Evolutionary conservation across 2,329 filamentous ascomycete species (phyloP).

Genomic region (Penicillium sp.): DNA sequence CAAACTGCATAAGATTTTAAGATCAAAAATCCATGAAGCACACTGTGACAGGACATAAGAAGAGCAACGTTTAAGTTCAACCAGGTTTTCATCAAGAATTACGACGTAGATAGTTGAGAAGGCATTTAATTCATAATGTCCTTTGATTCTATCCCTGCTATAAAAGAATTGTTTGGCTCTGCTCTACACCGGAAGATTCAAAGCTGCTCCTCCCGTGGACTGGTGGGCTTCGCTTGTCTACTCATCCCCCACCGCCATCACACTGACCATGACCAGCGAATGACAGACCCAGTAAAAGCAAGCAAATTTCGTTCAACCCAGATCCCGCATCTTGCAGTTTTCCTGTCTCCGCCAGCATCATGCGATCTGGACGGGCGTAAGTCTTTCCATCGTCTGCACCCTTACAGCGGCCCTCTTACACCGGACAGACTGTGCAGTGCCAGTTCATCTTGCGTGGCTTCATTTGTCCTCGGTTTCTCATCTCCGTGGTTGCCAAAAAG

Average conservation of each 20-base stretch:
- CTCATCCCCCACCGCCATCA: not conserved
- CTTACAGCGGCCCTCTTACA: slow-evolving; percentile 27
- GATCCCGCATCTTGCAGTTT: not conserved
- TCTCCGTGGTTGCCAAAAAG: slow-evolving; percentile 42
- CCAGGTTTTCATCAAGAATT: too few relatives aligned
- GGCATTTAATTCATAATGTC: too few relatives aligned
- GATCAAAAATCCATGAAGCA: not conserved
- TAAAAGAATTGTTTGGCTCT: not conserved
- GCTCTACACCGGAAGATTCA: slow-evolving; percentile 16
- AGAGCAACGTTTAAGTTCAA: too few relatives aligned
- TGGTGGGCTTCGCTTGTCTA: not conserved
- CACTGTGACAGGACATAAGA: not conserved
- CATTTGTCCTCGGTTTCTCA: slow-evolving; percentile 30
- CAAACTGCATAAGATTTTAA: too few relatives aligned
- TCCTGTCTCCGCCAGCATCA: slow-evolving; percentile 4
- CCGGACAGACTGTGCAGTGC: slow-evolving; percentile 46
- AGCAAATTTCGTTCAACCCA: not conserved
- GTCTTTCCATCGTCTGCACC: not conserved
- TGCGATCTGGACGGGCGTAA: slow-evolving; percentile 12
- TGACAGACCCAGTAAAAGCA: not conserved
- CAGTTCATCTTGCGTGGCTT: slow-evolving; percentile 44
- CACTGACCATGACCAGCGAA: not conserved
- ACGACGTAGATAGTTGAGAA: too few relatives aligned
- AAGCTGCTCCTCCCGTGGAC: slow-evolving; percentile 1
- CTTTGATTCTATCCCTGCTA: not conserved